phyloP scores from a whole-genome alignment of 805 yeast genomes.

The Suhomyces xylopsoci region DNA sequence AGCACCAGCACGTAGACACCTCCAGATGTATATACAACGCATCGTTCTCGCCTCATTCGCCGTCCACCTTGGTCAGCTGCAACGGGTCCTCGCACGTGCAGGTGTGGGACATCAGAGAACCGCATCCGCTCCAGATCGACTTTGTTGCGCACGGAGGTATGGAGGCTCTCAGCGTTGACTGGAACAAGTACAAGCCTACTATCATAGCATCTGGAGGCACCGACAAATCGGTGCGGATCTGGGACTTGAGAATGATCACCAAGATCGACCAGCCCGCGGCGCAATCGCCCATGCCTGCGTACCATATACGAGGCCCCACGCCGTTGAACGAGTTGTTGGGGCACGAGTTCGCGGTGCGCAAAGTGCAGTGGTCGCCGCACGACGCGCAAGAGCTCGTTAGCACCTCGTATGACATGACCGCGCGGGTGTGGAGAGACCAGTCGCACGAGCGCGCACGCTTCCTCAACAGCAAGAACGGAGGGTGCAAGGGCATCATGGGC shows the following conservation, averaged over 20 bases:
- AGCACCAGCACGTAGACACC: constrained; percentile 32
- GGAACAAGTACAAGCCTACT: constrained; percentile 82
- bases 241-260: constrained; percentile 80
- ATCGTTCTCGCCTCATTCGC: constrained; percentile 80
- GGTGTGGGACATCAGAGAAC: constrained; percentile 77
- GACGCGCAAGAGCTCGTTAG: constrained; percentile 64
- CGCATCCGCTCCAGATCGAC: constrained; percentile 57
- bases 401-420: constrained; percentile 90
- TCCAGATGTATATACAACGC: constrained; percentile 75
- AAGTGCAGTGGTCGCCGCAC: constrained; percentile 89
- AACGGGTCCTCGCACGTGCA: constrained; percentile 73
- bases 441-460: constrained; percentile 57
- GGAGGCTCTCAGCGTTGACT: constrained; percentile 79
- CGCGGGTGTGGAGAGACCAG: constrained; percentile 78
- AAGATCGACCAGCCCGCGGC: constrained; percentile 35
- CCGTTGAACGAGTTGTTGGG: constrained; percentile 79
- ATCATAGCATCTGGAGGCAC: constrained; percentile 90
- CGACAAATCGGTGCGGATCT: constrained; percentile 75
- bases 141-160: constrained; percentile 75
- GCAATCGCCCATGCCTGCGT: constrained; percentile 35
- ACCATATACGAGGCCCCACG: constrained; percentile 52
- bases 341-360: constrained; percentile 85
- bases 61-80: constrained; percentile 63
- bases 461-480: constrained; percentile 40
- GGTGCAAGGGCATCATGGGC: constrained; percentile 57